These are phyloP conservation scores for Starmerella riodocensis DNA, from an alignment of 805 yeast species.

Conservation along the genomic window DNA sequence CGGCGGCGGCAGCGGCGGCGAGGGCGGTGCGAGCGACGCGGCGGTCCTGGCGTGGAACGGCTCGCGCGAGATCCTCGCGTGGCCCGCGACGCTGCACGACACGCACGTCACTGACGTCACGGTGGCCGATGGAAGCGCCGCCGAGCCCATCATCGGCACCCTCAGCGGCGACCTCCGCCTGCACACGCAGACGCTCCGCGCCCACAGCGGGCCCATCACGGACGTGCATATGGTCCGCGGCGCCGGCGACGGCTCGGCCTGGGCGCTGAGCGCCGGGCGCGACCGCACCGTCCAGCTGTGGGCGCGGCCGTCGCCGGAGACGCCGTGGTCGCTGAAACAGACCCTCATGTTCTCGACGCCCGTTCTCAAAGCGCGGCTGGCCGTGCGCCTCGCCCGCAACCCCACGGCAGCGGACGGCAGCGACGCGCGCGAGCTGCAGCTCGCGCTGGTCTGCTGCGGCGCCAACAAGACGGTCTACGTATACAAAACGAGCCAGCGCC, in stretches of 20 bases:
- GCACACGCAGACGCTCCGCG: slow-evolving; percentile 5
- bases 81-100: slow-evolving; percentile 3
- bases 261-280: slow-evolving; percentile 13
- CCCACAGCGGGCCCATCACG: slow-evolving; percentile 20
- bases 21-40: no score
- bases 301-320: background rate
- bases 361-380: slow-evolving; percentile 24
- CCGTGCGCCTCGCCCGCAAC: no score
- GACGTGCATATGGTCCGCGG: slow-evolving; percentile 11
- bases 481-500: slow-evolving; percentile 30
- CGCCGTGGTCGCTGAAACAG: slow-evolving; percentile 41
- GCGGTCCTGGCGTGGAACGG: slow-evolving; percentile 12
- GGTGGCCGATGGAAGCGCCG: background rate
- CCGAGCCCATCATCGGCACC: slow-evolving; percentile 7
- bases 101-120: slow-evolving; percentile 5
- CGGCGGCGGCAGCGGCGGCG: no score
- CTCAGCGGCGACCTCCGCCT: slow-evolving; percentile 11
- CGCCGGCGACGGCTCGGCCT: background rate
- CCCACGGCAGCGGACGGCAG: no score
- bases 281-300: slow-evolving; percentile 21
- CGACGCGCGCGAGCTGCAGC: background rate
- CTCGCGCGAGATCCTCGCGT: slow-evolving; percentile 1
- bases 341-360: slow-evolving; percentile 31
- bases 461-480: slow-evolving; percentile 49
- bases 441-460: slow-evolving; percentile 35